phyloP scores from a whole-genome alignment of 2,329 filamentous ascomycete genomes.

The Colletotrichum cuscutae region DNA sequence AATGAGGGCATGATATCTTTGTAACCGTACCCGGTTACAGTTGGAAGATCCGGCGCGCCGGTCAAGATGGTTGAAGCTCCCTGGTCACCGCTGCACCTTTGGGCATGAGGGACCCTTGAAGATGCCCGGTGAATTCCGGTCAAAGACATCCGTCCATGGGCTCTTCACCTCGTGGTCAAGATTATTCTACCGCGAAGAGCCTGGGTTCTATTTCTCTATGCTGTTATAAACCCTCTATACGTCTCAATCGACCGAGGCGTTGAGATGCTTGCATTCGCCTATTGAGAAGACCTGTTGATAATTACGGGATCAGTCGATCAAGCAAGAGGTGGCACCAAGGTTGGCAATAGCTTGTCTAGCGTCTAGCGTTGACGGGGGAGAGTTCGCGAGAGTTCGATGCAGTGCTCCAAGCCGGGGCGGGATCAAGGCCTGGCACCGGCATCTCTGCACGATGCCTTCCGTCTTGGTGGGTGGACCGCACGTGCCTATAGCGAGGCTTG shows the following conservation, averaged over 20 bases:
- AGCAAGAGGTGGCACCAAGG: not conserved
- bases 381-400: not conserved
- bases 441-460: not conserved
- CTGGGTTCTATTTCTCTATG: not conserved
- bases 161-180: not conserved
- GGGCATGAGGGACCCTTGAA: constrained; percentile 3
- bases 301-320: not conserved
- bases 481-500: constrained; percentile 11
- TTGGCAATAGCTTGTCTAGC: constrained; percentile 14
- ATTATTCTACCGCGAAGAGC: not conserved
- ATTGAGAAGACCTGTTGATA: not conserved
- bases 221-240: not conserved
- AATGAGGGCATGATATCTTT: not conserved
- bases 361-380: not conserved
- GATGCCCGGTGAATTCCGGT: constrained; percentile 17
- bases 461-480: not conserved
- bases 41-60: constrained; percentile 16
- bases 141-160: not conserved
- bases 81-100: constrained; percentile 1
- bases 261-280: not conserved
- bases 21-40: not conserved
- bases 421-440: not conserved
- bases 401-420: not conserved
- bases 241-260: too few relatives aligned
- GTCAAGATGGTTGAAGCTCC: constrained; percentile 9